Evolutionary conservation across 805 yeast species (phyloP), one percentile per base, ranked within the genome.

Genomic region (Nakazawaea ishiwadae): DNA sequence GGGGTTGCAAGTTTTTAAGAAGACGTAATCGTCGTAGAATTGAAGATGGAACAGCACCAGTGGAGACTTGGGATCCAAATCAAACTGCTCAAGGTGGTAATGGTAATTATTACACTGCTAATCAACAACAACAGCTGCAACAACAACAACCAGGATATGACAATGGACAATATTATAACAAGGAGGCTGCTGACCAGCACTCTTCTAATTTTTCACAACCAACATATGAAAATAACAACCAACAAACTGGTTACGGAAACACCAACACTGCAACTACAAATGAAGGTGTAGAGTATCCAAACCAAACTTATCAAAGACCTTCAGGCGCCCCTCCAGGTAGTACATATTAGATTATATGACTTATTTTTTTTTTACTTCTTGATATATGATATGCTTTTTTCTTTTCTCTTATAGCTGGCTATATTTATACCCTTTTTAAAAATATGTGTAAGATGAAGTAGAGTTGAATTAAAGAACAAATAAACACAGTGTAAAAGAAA

Each of bases 281-380:
- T 23, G 26, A 7, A 23, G 26, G 26, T 23, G 26, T 40, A 4
- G 39, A 23, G 20, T 31, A 35, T 18, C 44, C 44, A 4, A 19
- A 35, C 14, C 44, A 30, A 24, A 31, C 37, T 3, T 41, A 41
- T 16, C 44, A 36, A 31, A 41, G 44, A 41, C 44, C 43, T 15
- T 4, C 20, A 7, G 39, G 39, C 14, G 30, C 39, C 4, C 43
- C 44, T n/a, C 39, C 35, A 31, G 14, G 29, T 15, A 9, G 15
- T 3, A 12, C 23, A n/a, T 28, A 28, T 28, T 28, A 7, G 16
- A n/a, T 27, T 10, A 10, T 24, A 24, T n/a, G 12, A 3, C 12
- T 23, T 23, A 23, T 24, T n/a, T n/a, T n/a, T n/a, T n/a, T n/a
- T n/a, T n/a, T n/a, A n/a, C n/a, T n/a, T n/a, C n/a, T n/a, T n/a